A percentile compares a stretch with the other conserved stretches of the same genome.
phyloP scores from a whole-genome alignment of 352 stramenopile species.

The Phytophthora multivora region DNA sequence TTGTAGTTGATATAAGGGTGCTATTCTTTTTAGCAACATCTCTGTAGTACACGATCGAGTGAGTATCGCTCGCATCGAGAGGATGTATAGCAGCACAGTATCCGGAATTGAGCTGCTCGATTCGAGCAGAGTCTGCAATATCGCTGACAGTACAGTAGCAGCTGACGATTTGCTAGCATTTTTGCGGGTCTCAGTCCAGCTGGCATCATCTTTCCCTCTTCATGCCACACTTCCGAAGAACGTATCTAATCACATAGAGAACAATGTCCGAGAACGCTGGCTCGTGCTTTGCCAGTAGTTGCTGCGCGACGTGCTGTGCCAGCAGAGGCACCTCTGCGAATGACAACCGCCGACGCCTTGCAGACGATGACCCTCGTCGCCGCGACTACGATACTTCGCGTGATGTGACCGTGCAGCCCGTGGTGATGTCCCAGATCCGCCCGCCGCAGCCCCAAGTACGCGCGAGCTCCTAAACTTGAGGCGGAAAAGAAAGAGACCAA shows the following conservation, averaged over 20 bases:
- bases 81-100: too few relatives aligned
- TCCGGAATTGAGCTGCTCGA: neutral
- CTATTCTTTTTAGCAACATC: constrained; percentile 12
- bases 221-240: constrained; percentile 25
- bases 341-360: constrained; percentile 21
- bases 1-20: constrained; percentile 26
- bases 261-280: constrained; percentile 18
- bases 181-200: neutral
- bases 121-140: too few relatives aligned
- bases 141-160: constrained; percentile 12
- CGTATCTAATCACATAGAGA: constrained; percentile 9
- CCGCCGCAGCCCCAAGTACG: constrained; percentile 25
- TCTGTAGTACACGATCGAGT: constrained; percentile 10
- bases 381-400: constrained; percentile 27
- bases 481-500: neutral
- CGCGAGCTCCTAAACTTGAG: neutral
- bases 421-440: constrained; percentile 36
- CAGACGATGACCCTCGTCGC: constrained; percentile 26
- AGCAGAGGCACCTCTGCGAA: constrained; percentile 2
- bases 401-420: constrained; percentile 33
- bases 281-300: constrained; percentile 26
- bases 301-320: constrained; percentile 25
- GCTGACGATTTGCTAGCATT: constrained; percentile 19
- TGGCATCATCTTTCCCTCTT: constrained; percentile 21
- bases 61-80: neutral